phyloP scores from a whole-genome alignment of 805 yeast genomes.

The Martiniozyma abietophila region DNA sequence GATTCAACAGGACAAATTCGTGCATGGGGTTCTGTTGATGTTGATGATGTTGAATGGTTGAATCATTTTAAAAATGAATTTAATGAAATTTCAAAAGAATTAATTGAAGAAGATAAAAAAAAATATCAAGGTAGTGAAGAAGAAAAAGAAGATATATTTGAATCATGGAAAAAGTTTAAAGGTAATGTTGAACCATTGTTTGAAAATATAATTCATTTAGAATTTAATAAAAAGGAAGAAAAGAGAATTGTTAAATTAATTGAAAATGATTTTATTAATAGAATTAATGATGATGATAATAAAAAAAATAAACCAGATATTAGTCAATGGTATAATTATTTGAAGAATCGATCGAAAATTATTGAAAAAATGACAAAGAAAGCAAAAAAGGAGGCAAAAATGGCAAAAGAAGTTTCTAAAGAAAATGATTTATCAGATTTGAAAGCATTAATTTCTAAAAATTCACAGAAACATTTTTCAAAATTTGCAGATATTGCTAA shows the following conservation, averaged over 20 bases:
- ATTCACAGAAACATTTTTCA: constrained; percentile 5
- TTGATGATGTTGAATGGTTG: constrained; percentile 45
- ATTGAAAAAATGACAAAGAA: constrained; percentile 40
- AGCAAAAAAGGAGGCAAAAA: constrained; percentile 55
- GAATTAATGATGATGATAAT: constrained; percentile 27
- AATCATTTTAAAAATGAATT: constrained; percentile 40
- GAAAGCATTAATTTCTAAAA: constrained; percentile 7
- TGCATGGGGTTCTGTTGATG: constrained; percentile 18
- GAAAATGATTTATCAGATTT: constrained; percentile 1
- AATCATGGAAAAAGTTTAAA: constrained; percentile 35
- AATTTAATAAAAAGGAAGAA: constrained; percentile 51
- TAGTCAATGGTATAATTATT: constrained; percentile 33
- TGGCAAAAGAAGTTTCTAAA: constrained; percentile 30
- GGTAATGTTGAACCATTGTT: constrained; percentile 67
- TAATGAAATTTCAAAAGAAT: constrained; percentile 47
- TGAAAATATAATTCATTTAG: constrained; percentile 72
- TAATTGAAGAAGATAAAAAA: constrained; percentile 58
- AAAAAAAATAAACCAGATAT: constrained; percentile 26
- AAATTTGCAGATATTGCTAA: constrained; percentile 4
- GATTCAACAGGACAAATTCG: constrained; percentile 65
- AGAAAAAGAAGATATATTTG: constrained; percentile 55
- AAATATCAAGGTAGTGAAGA: constrained; percentile 56
- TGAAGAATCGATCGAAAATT: constrained; percentile 37
- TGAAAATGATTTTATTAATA: too few relatives aligned
- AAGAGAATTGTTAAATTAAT: constrained; percentile 47